Evolutionary conservation across 106 monocot species (phyloP).

Genomic region (Dendrobium huoshanense): DNA sequence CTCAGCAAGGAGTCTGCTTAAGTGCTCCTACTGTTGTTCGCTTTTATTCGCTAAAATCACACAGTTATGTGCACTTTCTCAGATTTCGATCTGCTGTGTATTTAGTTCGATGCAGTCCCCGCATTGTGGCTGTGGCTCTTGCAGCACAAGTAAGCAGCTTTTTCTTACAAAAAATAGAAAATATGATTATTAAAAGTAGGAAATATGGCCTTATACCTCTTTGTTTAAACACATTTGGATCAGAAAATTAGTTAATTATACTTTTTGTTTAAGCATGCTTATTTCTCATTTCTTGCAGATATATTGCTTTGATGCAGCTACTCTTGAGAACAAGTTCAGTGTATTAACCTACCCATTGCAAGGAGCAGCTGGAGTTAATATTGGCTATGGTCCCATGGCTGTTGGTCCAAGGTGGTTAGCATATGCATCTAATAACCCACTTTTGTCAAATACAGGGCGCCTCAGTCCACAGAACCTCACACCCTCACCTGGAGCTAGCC

Average conservation of each 20-base stretch:
- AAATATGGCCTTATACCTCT: not conserved
- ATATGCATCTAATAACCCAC: slow-evolving; percentile 86
- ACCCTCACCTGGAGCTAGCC: slow-evolving; percentile 86
- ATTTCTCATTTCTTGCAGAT: slow-evolving; percentile 42
- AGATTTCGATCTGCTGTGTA: slow-evolving; percentile 92
- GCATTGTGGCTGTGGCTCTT: slow-evolving; percentile 86
- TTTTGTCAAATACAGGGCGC: slow-evolving; percentile 70
- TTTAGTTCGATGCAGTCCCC: slow-evolving; percentile 87
- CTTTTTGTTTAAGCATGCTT: not conserved
- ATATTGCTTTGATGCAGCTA: slow-evolving; percentile 94
- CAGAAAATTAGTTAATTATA: not conserved
- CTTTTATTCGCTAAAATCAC: slow-evolving; percentile 87
- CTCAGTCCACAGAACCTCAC: slow-evolving; percentile 91
- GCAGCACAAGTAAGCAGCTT: slow-evolving; percentile 73
- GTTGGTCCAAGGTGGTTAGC: slow-evolving; percentile 92
- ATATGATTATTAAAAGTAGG: not conserved
- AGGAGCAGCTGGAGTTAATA: slow-evolving; percentile 63
- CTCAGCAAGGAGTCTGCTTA: slow-evolving; percentile 43
- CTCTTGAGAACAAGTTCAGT: slow-evolving; percentile 94
- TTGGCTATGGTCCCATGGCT: slow-evolving; percentile 94
- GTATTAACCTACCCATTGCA: slow-evolving; percentile 87
- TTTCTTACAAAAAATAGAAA: not conserved
- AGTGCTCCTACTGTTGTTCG: slow-evolving; percentile 80
- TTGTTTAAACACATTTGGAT: no score
- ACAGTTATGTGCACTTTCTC: slow-evolving; percentile 78